Conservation (phyloP, 2,329 filamentous ascomycete genomes). For the Monosporascus sp. region DNA sequence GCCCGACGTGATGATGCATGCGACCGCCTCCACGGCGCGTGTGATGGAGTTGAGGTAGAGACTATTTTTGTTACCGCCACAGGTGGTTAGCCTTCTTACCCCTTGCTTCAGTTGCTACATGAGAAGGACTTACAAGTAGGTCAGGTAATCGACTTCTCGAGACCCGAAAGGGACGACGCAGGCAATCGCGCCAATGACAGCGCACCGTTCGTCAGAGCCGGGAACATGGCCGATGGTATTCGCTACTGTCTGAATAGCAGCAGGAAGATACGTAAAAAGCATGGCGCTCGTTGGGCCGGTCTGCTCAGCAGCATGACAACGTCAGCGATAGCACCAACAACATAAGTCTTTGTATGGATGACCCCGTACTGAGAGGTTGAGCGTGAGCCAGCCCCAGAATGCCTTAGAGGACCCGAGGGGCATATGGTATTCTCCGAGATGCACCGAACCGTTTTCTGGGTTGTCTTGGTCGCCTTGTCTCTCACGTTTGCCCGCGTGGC, state of each 20-base stretch:
- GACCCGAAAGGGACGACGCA: conserved; percentile 10
- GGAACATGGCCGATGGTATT: conserved; percentile 11
- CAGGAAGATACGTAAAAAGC: conserved; percentile 8
- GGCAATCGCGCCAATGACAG: conserved; percentile 7
- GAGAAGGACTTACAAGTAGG: neutral
- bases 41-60: conserved; percentile 10
- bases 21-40: conserved; percentile 6
- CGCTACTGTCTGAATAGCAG: conserved; percentile 10
- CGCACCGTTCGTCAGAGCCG: conserved; percentile 9
- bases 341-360: neutral
- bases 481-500: too few species aligned
- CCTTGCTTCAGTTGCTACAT: too few species aligned
- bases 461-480: too few species aligned
- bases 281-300: conserved; percentile 9
- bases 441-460: too few species aligned
- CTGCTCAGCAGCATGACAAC: neutral
- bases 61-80: neutral
- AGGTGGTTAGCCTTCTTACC: too few species aligned
- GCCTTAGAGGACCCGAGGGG: too few species aligned
- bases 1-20: conserved; percentile 7
- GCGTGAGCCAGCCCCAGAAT: neutral
- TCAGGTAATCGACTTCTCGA: conserved; percentile 11
- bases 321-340: too few species aligned
- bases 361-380: neutral
- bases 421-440: too few species aligned